Percentiles rank a stretch among this genome's conserved stretches.
Evolutionary conservation across 352 stramenopile genomes (phyloP).

Genomic region (Phytophthora pinifolia): DNA sequence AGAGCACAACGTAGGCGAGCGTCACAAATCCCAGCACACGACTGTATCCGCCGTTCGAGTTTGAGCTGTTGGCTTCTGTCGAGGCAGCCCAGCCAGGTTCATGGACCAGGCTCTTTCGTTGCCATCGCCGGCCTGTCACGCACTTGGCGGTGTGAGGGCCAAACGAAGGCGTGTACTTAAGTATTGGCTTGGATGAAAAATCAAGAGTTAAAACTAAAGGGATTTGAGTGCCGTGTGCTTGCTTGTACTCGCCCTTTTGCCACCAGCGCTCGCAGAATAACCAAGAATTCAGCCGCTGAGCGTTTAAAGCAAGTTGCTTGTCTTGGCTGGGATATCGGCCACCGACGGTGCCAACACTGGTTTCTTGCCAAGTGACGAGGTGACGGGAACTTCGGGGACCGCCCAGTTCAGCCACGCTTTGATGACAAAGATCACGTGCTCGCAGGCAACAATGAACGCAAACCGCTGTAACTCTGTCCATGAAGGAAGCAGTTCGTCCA

Average conservation of each 20-base stretch:
- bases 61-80: constrained; percentile 44
- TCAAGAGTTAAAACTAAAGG: no score
- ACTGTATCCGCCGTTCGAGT: constrained; percentile 35
- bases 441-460: constrained; percentile 63
- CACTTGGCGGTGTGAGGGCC: no score
- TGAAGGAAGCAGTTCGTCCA: constrained; percentile 46
- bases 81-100: constrained; percentile 34
- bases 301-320: constrained; percentile 5
- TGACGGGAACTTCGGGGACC: constrained; percentile 34
- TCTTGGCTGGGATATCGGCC: neutral
- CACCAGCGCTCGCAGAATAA: no score
- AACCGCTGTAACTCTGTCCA: constrained; percentile 63
- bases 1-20: constrained; percentile 29
- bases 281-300: neutral
- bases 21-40: constrained; percentile 36
- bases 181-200: no score
- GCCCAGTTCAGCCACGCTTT: constrained; percentile 62
- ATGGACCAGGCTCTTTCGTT: no score
- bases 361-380: constrained; percentile 24
- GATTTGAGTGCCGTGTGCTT: neutral
- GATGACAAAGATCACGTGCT: constrained; percentile 61
- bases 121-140: no score
- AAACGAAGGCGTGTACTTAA: no score
- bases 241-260: neutral
- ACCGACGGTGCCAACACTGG: constrained; percentile 12